phyloP scores from a whole-genome alignment of 176 grass and related monocot species.

The Juncus effusus region DNA sequence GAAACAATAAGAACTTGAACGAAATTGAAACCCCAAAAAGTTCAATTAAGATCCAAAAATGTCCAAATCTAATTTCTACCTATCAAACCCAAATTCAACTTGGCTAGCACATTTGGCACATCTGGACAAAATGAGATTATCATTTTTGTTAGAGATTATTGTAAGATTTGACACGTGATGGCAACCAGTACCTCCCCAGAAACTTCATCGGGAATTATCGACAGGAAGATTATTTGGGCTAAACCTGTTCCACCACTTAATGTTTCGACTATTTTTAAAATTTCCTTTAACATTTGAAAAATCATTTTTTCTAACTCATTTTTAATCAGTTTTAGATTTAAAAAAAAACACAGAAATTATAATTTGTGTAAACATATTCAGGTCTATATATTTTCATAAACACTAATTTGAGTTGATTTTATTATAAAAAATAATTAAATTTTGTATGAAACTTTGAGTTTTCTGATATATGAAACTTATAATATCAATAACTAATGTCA shows the following conservation, averaged over 20 bases:
- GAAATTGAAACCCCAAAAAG: neutral
- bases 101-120: neutral
- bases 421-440: too few species aligned
- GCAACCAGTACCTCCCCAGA: slow-evolving; percentile 16
- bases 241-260: slow-evolving; percentile 3
- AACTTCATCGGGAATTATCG: slow-evolving; percentile 15
- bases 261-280: neutral
- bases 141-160: neutral
- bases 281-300: too few species aligned
- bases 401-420: too few species aligned
- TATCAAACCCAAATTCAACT: neutral
- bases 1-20: neutral
- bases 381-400: too few species aligned
- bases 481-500: too few species aligned
- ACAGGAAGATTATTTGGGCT: neutral
- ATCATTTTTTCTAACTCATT: too few species aligned
- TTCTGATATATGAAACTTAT: too few species aligned
- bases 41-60: neutral
- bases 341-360: too few species aligned
- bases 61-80: neutral
- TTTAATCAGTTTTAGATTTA: too few species aligned
- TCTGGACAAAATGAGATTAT: neutral
- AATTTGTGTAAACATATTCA: too few species aligned
- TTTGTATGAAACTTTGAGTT: too few species aligned
- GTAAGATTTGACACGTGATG: slow-evolving; percentile 22